Evolutionary conservation across 1,284 basidiomycete species (phyloP).

Genomic region (Lentinus polychrous): DNA sequence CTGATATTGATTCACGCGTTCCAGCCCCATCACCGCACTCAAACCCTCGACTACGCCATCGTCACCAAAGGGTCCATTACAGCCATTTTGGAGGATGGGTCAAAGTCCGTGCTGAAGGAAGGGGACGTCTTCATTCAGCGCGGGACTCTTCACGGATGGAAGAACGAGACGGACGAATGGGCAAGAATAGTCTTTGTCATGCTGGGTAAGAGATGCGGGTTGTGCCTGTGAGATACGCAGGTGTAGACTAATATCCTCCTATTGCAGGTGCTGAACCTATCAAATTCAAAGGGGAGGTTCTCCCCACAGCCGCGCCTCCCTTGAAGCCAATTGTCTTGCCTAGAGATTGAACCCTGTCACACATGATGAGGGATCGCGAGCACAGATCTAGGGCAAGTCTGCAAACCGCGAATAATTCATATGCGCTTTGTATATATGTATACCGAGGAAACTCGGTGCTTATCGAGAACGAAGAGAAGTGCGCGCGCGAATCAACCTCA

Average conservation of each 20-base stretch:
- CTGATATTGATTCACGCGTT: neutral
- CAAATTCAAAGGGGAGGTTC: no score
- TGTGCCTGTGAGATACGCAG: neutral
- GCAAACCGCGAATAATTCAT: no score
- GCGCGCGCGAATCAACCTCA: no score
- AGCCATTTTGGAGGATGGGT: conserved; percentile 12
- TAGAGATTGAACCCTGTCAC: no score
- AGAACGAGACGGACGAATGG: conserved; percentile 15
- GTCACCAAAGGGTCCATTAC: conserved; percentile 14
- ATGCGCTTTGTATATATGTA: no score
- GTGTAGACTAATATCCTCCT: neutral
- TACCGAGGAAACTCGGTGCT: no score
- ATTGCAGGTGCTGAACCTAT: conserved; percentile 5
- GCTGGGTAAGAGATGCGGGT: conserved; percentile 4
- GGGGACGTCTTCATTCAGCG: conserved; percentile 16
- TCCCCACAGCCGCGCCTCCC: no score
- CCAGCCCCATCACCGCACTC: conserved; percentile 17
- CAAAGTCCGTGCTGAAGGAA: conserved; percentile 8
- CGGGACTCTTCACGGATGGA: conserved; percentile 15
- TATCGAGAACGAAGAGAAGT: no score
- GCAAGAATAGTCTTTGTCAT: conserved; percentile 14
- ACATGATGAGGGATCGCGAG: no score
- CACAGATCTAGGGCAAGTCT: no score
- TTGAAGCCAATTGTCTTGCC: no score
- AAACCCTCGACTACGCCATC: conserved; percentile 19